Evolutionary conservation across 1,139 yeast species (phyloP), one percentile per base, ranked within the genome.

Genomic region (Blastobotrys ciferrii): DNA sequence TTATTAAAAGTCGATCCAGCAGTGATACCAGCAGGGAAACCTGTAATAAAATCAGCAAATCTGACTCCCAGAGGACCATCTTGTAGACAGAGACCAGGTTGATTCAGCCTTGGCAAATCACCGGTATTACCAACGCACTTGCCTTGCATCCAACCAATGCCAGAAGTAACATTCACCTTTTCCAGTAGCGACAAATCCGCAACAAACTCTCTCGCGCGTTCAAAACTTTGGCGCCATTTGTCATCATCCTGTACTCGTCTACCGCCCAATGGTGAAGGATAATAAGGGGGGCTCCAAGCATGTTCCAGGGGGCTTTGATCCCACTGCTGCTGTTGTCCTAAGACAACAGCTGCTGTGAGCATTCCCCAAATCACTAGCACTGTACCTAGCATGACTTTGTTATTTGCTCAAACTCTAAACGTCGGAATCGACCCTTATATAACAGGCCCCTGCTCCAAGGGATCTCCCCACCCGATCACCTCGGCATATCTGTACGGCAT

Each of bases 81-180:
- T 58, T 81, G 86, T 28, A 80, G 68, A 57, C 86, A 81, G 12
- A 81, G 62, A n/a, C 76, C 72, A 1, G 81, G 78, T 52, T 81
- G 76, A 9, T 78, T 79, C 33, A 80, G 66, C 25, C 84, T 65
- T 19, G 81, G 81, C 40, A 81, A 75, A 14, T 77, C 69, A 0
- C 84, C 86, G 0, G 86, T 79, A 58, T 78, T 79, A 2, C 87
- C 87, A 15, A 80, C 73, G 63, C 86, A 81, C 1, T 82, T 82
- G 3, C 83, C 84, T 7, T 78, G 71, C 2, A 78, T 77, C 82
- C 84, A 80, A 13, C 84, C 83, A 4, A 81, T 74, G n/a, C 86
- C 86, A 2, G 84, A 77, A 5, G 86, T 81, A 49, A 81, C 64
- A 58, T 81, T 81, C 32, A 79, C 84, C 57, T 80, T 81, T 58